Percentiles rank a stretch among this genome's conserved stretches.
Conservation (phyloP, 768 basidiomycete species). For the Vararia minispora region DNA sequence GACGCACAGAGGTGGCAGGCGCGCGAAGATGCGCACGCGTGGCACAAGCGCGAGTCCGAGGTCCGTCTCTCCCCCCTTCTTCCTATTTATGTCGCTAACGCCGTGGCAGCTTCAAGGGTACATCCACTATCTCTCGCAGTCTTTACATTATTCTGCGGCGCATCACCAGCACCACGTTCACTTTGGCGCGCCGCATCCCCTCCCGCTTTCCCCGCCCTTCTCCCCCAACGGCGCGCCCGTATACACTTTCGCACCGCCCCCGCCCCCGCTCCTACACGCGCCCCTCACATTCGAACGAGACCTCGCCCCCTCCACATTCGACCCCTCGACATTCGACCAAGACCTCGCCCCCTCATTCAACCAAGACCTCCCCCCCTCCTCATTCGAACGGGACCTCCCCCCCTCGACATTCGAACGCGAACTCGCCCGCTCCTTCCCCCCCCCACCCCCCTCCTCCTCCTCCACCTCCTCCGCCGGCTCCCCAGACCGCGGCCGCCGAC, state of each 20-base stretch:
- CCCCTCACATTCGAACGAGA: neutral
- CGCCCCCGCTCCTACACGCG: neutral
- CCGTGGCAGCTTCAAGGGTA: slow-evolving; percentile 2
- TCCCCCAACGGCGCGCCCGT: no score
- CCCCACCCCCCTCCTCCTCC: neutral
- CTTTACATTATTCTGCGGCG: neutral
- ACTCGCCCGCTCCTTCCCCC: neutral
- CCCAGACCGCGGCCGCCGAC: slow-evolving; percentile 2
- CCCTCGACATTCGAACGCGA: neutral
- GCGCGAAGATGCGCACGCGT: slow-evolving; percentile 2
- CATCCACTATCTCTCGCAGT: slow-evolving; percentile 5
- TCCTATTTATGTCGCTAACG: neutral
- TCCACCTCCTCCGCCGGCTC: neutral
- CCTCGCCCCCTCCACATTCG: neutral
- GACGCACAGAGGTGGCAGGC: slow-evolving; percentile 2
- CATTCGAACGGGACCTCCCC: neutral
- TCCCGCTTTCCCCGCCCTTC: no score
- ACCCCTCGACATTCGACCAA: neutral
- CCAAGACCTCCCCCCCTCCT: neutral
- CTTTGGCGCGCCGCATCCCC: no score
- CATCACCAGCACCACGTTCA: no score
- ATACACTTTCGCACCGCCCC: neutral
- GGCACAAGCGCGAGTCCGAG: slow-evolving; percentile 5
- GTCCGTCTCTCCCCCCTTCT: neutral
- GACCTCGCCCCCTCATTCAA: neutral